Base-by-base conservation (phyloP, 1,139 yeast species). In the Suhomyces coccinellae region DNA sequence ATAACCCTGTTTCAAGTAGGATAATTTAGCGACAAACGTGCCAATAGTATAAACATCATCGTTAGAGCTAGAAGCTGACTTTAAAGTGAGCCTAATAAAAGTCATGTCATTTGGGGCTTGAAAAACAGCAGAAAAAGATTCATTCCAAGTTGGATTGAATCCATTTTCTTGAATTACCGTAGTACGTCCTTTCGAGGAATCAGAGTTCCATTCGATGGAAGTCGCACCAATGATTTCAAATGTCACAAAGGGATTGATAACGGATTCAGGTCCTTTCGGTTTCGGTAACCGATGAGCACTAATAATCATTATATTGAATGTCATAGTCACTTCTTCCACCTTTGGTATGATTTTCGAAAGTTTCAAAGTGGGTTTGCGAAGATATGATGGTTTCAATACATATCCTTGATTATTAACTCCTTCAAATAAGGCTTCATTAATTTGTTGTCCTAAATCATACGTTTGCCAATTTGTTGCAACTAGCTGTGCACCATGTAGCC, bases 401-500 rank as follows among this genome's bases (percentile, higher is more conserved):
- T 87, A 95, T 0, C 99, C 99, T 1, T 77, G 70, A 29, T 72
- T 75, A 16, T 75, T 69, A 1, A 79, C 77, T 4, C 75, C 69
- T 38, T 80, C 73, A 63, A 93, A 93, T 73, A 91, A 70, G 0
- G 97, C 88, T 54, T 87, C 87, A 61, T 90, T 91, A n/a, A 93
- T 59, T 58, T 89, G 96, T 61, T 90, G 93, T 0, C 97, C 97
- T 17, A 82, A 52, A 59, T 93, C 99, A 61, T 82, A 85, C 0
- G 96, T 86, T 64, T 93, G 99, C 98, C 98, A 95, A 59, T 93
- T 93, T 1, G 96, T 83, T 0, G 99, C 98, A 3, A 88, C 98
- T 90, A 95, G 80, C 59, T 93, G 99, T 4, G 79, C 85, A 0
- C 99, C 99, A 43, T 78, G 72, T 39, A 74, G 73, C 99, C 99